Percentiles rank a stretch among this genome's conserved stretches.
Conservation (phyloP, 2,329 filamentous ascomycete genomes). For the Fusarium torreyae region DNA sequence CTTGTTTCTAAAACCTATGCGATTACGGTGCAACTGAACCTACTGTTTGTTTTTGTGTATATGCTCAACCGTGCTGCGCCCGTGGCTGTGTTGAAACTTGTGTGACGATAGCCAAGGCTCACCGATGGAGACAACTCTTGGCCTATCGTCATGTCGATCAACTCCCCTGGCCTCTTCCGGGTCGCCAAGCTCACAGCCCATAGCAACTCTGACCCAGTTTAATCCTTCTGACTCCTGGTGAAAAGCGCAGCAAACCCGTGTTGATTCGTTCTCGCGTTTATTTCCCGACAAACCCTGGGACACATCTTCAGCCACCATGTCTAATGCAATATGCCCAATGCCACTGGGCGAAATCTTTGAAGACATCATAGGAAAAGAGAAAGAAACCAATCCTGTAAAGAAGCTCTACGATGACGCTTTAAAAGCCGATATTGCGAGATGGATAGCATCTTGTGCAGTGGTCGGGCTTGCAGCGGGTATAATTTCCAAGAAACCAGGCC, state of each 20-base stretch:
- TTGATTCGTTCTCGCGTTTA: background rate
- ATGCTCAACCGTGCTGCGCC: background rate
- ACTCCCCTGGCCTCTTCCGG: background rate
- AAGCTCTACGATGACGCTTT: conserved; percentile 34
- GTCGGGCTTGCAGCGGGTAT: conserved; percentile 35
- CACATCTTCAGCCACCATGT: conserved; percentile 14
- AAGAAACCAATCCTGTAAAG: conserved; percentile 34
- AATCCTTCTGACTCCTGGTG: background rate
- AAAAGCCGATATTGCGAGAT: conserved; percentile 37
- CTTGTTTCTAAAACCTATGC: too few relatives aligned
- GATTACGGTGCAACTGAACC: background rate
- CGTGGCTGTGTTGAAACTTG: conserved; percentile 17
- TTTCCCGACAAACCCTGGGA: background rate
- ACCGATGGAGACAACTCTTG: conserved; percentile 13
- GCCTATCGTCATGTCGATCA: conserved; percentile 16
- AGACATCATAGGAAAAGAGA: conserved; percentile 27
- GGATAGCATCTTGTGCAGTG: conserved; percentile 29
- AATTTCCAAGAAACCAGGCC: conserved; percentile 31
- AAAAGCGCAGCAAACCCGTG: background rate
- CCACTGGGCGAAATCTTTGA: conserved; percentile 28
- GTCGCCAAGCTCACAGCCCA: conserved; percentile 19
- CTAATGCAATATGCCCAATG: conserved; percentile 32
- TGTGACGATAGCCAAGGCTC: conserved; percentile 14
- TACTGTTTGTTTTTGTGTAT: background rate
- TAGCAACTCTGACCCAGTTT: background rate